phyloP scores from a whole-genome alignment of 2,329 filamentous ascomycete genomes.

The Rutstroemia sp. region DNA sequence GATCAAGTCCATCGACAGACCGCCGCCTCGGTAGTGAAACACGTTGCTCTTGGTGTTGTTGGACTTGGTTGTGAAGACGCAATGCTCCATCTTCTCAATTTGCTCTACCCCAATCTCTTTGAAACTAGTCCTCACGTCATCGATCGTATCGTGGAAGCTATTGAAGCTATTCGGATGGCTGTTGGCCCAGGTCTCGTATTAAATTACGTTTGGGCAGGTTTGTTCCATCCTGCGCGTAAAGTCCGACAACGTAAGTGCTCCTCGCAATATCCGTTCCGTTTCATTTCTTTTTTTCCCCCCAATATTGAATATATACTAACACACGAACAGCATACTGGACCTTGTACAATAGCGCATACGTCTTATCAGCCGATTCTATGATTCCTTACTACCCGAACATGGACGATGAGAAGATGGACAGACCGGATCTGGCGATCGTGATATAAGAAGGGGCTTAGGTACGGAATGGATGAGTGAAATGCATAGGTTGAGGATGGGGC shows the following conservation, averaged over 20 bases:
- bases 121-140: constrained; percentile 98
- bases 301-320: background rate
- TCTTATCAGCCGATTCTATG: constrained; percentile 87
- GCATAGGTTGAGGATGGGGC: too few relatives aligned
- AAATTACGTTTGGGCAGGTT: constrained; percentile 96
- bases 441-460: constrained; percentile 41
- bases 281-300: too few relatives aligned
- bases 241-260: constrained; percentile 56
- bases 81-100: constrained; percentile 94
- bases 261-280: background rate
- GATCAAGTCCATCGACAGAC: constrained; percentile 98
- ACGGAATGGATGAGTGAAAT: too few relatives aligned
- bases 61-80: constrained; percentile 96
- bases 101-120: constrained; percentile 94
- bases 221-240: constrained; percentile 95
- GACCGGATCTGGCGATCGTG: constrained; percentile 77
- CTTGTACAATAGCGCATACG: constrained; percentile 94
- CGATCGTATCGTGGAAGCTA: constrained; percentile 93
- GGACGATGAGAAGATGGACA: constrained; percentile 69
- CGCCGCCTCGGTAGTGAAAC: constrained; percentile 93
- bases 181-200: constrained; percentile 87
- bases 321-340: constrained; percentile 69
- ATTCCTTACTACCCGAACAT: constrained; percentile 91
- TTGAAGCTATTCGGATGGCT: constrained; percentile 90
- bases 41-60: constrained; percentile 94